Percentiles rank a stretch among this genome's conserved stretches.
Conservation (phyloP, 441 rosid genomes). For the Viola pubescens region DNA sequence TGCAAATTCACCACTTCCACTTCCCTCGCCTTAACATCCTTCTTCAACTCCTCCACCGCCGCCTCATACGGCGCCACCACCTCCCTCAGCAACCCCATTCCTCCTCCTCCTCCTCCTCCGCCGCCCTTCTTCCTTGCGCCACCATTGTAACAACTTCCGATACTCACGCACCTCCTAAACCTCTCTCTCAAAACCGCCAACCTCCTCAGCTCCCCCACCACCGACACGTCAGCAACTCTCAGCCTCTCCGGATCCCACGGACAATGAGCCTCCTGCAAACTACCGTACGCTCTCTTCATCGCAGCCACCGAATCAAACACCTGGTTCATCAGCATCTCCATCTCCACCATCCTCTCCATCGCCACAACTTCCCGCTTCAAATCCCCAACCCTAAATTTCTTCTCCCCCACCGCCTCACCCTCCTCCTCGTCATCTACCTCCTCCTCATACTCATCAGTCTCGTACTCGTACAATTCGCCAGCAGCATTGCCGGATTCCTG, state of each 20-base stretch:
- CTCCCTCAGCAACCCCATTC: constrained; percentile 54
- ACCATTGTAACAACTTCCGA: constrained; percentile 22
- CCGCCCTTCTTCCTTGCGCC: constrained; percentile 18
- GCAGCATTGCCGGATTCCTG: constrained; percentile 30
- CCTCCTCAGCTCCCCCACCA: constrained; percentile 76
- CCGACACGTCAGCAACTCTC: constrained; percentile 69
- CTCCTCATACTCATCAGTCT: constrained; percentile 26
- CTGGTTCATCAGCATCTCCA: constrained; percentile 59
- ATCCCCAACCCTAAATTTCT: constrained; percentile 7
- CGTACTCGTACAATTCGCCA: constrained; percentile 27
- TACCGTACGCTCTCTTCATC: constrained; percentile 69
- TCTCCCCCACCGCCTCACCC: constrained; percentile 17
- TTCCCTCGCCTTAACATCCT: constrained; percentile 60
- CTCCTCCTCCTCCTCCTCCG: too few relatives aligned
- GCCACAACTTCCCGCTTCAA: constrained; percentile 18
- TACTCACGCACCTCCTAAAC: constrained; percentile 43
- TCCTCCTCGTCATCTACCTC: constrained; percentile 12
- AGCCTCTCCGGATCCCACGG: constrained; percentile 96
- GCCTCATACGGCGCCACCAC: constrained; percentile 95
- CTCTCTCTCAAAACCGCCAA: constrained; percentile 66
- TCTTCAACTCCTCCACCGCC: constrained; percentile 71
- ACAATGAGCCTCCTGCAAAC: constrained; percentile 76
- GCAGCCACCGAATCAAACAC: constrained; percentile 68
- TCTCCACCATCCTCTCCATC: constrained; percentile 45
- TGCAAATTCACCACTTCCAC: constrained; percentile 66